These are phyloP conservation scores for Cucurbita argyrosperma DNA, from an alignment of 306 rosid genomes.

Conservation along the genomic window DNA sequence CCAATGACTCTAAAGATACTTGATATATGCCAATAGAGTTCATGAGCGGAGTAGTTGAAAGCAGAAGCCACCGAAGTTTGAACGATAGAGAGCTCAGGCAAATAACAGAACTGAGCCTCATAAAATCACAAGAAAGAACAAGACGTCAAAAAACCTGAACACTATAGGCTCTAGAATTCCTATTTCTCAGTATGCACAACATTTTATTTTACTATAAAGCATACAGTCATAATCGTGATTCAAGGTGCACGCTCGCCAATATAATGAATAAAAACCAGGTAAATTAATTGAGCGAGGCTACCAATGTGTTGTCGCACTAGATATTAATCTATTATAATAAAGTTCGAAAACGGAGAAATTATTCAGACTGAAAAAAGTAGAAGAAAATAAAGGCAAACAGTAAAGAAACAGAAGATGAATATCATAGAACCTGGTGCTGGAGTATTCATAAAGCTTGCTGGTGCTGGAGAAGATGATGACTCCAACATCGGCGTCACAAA, in stretches of 20 bases:
- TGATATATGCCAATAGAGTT: background rate
- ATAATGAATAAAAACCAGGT: background rate
- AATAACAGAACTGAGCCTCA: background rate
- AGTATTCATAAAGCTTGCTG: slow-evolving; percentile 67
- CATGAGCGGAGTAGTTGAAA: background rate
- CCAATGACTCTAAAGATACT: background rate
- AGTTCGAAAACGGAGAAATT: background rate
- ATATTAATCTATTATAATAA: background rate
- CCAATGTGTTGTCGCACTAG: background rate
- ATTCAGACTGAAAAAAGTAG: background rate
- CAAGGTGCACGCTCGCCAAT: slow-evolving; percentile 4
- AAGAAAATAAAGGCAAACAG: slow-evolving; percentile 5
- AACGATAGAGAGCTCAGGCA: background rate
- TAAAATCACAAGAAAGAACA: background rate
- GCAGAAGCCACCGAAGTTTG: background rate
- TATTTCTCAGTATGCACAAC: background rate
- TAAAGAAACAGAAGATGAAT: background rate
- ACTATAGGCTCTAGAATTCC: background rate
- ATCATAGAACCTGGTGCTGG: slow-evolving; percentile 49
- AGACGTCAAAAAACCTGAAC: background rate
- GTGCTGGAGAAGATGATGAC: slow-evolving; percentile 86
- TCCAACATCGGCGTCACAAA: slow-evolving; percentile 90
- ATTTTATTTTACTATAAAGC: background rate
- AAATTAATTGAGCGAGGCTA: background rate
- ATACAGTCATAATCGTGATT: background rate